These are phyloP conservation scores for Rosa rugosa DNA, from an alignment of 306 rosid genomes.

Conservation along the genomic window DNA sequence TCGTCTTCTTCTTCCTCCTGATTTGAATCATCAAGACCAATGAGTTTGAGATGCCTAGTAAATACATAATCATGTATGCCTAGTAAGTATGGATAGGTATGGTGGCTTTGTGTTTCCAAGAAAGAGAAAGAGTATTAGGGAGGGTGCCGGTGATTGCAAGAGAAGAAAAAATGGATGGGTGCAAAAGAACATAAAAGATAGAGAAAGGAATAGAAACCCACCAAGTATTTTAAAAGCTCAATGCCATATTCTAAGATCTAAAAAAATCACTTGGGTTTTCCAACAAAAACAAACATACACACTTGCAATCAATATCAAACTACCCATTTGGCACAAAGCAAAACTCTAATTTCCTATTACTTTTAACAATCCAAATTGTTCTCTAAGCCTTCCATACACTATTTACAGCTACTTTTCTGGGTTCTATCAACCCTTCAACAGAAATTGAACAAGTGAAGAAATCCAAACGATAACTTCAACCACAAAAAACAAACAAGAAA, in stretches of 20 bases:
- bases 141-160: too few species aligned
- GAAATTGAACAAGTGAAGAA: not conserved
- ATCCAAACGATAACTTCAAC: not conserved
- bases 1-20: too few species aligned
- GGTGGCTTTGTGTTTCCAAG: too few species aligned
- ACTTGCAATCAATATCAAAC: conserved; percentile 8
- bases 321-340: not conserved
- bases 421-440: not conserved
- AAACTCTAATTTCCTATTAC: not conserved
- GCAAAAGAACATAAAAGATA: too few species aligned
- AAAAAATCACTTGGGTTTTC: conserved; percentile 13
- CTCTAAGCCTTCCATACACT: not conserved
- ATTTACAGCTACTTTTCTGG: not conserved
- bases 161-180: too few species aligned
- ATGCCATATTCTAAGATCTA: conserved; percentile 3
- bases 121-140: too few species aligned
- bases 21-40: too few species aligned
- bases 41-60: too few species aligned
- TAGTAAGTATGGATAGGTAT: too few species aligned
- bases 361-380: not conserved
- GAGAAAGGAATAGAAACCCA: not conserved
- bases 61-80: too few species aligned
- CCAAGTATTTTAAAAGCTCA: not conserved
- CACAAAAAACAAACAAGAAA: not conserved
- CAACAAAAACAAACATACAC: conserved; percentile 5